These are phyloP conservation scores for Yamadazyma dushanensis DNA, from an alignment of 1,139 yeast genomes.

Conservation along the genomic window DNA sequence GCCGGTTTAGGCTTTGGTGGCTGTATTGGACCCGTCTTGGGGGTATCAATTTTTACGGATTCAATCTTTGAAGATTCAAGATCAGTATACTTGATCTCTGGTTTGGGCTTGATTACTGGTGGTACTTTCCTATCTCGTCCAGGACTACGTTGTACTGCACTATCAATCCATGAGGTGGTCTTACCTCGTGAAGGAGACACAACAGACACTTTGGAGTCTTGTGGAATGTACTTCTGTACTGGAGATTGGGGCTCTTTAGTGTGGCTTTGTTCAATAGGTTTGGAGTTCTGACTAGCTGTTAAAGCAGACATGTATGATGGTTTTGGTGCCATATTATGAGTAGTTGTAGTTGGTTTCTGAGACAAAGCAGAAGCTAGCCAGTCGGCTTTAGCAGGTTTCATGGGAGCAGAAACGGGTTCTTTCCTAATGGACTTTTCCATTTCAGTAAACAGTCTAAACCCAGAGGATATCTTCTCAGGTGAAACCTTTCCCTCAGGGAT, in stretches of 20 bases:
- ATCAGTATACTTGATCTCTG: neutral
- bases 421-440: constrained; percentile 12
- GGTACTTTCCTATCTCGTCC: constrained; percentile 4
- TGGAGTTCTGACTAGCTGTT: constrained; percentile 14
- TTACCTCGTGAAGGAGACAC: constrained; percentile 10
- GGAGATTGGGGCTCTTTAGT: constrained; percentile 1
- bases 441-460: constrained; percentile 15
- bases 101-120: constrained; percentile 4
- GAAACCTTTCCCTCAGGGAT: too few species aligned
- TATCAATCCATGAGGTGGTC: constrained; percentile 15
- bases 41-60: neutral
- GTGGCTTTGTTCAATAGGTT: constrained; percentile 2
- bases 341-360: neutral
- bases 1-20: constrained; percentile 3
- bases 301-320: constrained; percentile 14
- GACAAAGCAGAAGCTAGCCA: constrained; percentile 11
- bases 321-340: constrained; percentile 11
- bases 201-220: constrained; percentile 2
- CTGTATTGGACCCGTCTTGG: constrained; percentile 1
- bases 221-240: constrained; percentile 4
- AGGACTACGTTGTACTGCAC: constrained; percentile 16
- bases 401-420: neutral
- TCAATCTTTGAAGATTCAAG: neutral
- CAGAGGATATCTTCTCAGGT: too few species aligned
- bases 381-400: constrained; percentile 11